Percentiles rank a stretch among this genome's conserved stretches.
phyloP scores from a whole-genome alignment of 352 stramenopile species.

The Stramenopiles sp. region DNA sequence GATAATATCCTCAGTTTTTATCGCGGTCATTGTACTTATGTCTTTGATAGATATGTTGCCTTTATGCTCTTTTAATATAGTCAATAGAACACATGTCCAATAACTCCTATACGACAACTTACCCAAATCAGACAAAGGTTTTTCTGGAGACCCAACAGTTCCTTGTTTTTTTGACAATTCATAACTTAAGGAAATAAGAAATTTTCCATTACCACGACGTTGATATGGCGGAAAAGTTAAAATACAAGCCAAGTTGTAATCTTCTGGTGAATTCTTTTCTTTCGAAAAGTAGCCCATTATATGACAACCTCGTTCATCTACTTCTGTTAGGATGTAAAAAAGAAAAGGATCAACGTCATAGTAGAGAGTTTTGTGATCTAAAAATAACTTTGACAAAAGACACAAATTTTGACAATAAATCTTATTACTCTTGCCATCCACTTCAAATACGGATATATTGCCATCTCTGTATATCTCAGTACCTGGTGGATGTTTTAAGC shows the following conservation, averaged over 20 bases:
- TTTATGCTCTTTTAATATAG: constrained; percentile 28
- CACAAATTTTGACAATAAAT: constrained; percentile 95
- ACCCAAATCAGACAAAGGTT: constrained; percentile 88
- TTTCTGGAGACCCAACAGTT: constrained; percentile 86
- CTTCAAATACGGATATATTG: constrained; percentile 70
- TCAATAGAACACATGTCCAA: constrained; percentile 81
- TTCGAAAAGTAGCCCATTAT: constrained; percentile 88
- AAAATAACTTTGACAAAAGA: constrained; percentile 88
- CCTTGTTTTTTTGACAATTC: constrained; percentile 90
- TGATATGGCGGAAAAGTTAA: constrained; percentile 94
- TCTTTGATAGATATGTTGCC: constrained; percentile 60
- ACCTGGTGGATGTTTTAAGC: constrained; percentile 24
- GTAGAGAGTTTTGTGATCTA: constrained; percentile 97
- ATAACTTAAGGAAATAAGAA: constrained; percentile 96
- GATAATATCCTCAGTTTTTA: constrained; percentile 74
- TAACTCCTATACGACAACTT: constrained; percentile 94
- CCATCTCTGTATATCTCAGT: constrained; percentile 23
- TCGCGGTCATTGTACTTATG: constrained; percentile 43
- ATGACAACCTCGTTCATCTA: constrained; percentile 25
- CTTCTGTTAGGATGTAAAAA: constrained; percentile 93
- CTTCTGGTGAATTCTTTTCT: constrained; percentile 83
- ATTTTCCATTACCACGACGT: constrained; percentile 90
- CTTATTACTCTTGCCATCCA: constrained; percentile 27
- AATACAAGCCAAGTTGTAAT: constrained; percentile 98
- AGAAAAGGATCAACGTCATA: constrained; percentile 98